Evolutionary conservation across 2,329 filamentous ascomycete genomes (phyloP).

Genomic region (Cercospora nicotianae): DNA sequence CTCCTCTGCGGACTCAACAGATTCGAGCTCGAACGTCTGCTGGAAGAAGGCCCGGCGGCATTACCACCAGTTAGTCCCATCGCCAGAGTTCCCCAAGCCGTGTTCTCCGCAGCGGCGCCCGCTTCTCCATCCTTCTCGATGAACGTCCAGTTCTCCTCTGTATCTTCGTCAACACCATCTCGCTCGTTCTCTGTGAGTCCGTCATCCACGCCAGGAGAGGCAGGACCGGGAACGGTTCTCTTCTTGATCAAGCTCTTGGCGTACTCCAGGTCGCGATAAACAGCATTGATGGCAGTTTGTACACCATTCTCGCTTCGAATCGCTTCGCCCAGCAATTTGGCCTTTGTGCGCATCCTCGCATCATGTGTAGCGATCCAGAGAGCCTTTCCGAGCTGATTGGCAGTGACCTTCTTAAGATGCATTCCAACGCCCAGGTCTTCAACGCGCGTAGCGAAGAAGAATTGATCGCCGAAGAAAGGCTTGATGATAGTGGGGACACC

Average conservation of each 20-base stretch:
- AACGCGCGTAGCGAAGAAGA: conserved; percentile 87
- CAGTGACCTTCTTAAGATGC: conserved; percentile 83
- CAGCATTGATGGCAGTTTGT: conserved; percentile 82
- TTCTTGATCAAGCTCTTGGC: conserved; percentile 76
- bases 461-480: conserved; percentile 97
- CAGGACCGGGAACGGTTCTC: conserved; percentile 7
- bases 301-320: conserved; percentile 92
- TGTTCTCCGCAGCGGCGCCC: conserved; percentile 12
- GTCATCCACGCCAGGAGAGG: conserved; percentile 26
- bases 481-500: conserved; percentile 93
- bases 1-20: conserved; percentile 1
- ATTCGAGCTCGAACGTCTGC: conserved; percentile 3
- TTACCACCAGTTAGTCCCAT: background rate
- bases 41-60: background rate
- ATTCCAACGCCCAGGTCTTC: conserved; percentile 93
- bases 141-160: conserved; percentile 72
- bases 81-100: conserved; percentile 8
- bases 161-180: conserved; percentile 29
- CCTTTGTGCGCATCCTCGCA: conserved; percentile 87
- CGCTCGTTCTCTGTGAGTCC: conserved; percentile 16
- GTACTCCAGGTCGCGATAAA: conserved; percentile 94
- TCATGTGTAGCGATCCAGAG: conserved; percentile 90
- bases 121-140: conserved; percentile 63
- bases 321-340: conserved; percentile 75
- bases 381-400: conserved; percentile 78